These are phyloP conservation scores for Inga laurina DNA, from an alignment of 306 rosid species.

Conservation along the genomic window DNA sequence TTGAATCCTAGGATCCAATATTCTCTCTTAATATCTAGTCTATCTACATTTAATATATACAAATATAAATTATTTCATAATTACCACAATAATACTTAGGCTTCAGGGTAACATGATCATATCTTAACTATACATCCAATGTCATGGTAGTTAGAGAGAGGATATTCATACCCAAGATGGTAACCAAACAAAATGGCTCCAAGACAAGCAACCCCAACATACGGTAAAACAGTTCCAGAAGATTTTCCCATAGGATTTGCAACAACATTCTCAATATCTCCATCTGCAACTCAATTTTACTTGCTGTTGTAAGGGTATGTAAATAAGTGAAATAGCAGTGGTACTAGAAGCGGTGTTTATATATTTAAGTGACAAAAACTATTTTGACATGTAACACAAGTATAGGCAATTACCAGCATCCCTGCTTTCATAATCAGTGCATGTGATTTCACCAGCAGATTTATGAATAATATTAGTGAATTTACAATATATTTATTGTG, in stretches of 20 bases:
- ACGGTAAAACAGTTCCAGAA: conserved; percentile 90
- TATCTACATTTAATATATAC: too few relatives aligned
- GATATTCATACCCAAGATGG: conserved; percentile 83
- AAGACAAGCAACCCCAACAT: conserved; percentile 91
- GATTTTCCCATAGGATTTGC: conserved; percentile 53
- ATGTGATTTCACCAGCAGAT: conserved; percentile 11
- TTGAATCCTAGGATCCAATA: too few relatives aligned
- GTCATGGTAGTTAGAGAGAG: conserved; percentile 16
- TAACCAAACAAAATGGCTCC: conserved; percentile 95
- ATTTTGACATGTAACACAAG: conserved; percentile 5
- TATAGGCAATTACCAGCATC: neutral
- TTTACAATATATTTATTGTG: neutral
- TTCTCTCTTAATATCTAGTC: too few relatives aligned
- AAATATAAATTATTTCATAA: too few relatives aligned
- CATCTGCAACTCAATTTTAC: conserved; percentile 55
- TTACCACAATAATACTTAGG: neutral
- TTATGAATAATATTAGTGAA: neutral
- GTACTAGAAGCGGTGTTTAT: conserved; percentile 1
- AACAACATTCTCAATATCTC: conserved; percentile 64
- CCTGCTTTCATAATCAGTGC: neutral
- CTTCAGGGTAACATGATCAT: neutral
- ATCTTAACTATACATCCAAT: neutral
- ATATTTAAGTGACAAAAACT: conserved; percentile 3
- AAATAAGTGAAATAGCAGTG: conserved; percentile 10
- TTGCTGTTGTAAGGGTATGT: conserved; percentile 27